Conservation (phyloP, 1,284 basidiomycete species). For the Boletellus deceptivus region DNA sequence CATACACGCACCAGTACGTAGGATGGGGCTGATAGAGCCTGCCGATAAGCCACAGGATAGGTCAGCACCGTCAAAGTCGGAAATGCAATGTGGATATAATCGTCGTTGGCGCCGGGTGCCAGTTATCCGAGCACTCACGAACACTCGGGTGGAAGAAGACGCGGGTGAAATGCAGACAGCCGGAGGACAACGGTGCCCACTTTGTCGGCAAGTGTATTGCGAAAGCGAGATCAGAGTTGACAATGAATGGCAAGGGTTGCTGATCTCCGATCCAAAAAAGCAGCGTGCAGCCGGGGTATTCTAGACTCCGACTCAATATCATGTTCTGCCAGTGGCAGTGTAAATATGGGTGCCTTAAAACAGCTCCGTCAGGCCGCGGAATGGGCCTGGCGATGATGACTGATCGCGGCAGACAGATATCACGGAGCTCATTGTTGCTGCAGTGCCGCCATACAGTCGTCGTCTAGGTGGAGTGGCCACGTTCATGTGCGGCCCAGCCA, state of each 20-base stretch:
- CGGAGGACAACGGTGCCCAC: background rate
- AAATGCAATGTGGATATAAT: constrained; percentile 14
- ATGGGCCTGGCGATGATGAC: background rate
- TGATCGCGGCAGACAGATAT: background rate
- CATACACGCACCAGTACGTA: constrained; percentile 7
- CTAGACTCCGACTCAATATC: background rate
- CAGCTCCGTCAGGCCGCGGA: constrained; percentile 20
- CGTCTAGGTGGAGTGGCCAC: background rate
- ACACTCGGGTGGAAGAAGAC: constrained; percentile 2
- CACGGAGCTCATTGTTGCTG: no score
- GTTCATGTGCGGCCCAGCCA: background rate
- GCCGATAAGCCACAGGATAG: constrained; percentile 5
- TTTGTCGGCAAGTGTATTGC: background rate
- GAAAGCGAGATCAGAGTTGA: background rate
- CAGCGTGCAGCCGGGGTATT: background rate
- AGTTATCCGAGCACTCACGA: constrained; percentile 10
- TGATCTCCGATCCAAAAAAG: constrained; percentile 4
- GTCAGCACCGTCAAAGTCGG: constrained; percentile 26
- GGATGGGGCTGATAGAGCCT: constrained; percentile 4
- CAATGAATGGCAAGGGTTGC: background rate
- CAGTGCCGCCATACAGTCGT: background rate
- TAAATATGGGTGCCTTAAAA: background rate
- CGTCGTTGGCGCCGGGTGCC: constrained; percentile 4
- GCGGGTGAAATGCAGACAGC: background rate
- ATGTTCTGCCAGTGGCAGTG: background rate